Evolutionary conservation across 2,329 filamentous ascomycete genomes (phyloP), one percentile per base, ranked within the genome.

Genomic region (Corinectria fuckeliana): DNA sequence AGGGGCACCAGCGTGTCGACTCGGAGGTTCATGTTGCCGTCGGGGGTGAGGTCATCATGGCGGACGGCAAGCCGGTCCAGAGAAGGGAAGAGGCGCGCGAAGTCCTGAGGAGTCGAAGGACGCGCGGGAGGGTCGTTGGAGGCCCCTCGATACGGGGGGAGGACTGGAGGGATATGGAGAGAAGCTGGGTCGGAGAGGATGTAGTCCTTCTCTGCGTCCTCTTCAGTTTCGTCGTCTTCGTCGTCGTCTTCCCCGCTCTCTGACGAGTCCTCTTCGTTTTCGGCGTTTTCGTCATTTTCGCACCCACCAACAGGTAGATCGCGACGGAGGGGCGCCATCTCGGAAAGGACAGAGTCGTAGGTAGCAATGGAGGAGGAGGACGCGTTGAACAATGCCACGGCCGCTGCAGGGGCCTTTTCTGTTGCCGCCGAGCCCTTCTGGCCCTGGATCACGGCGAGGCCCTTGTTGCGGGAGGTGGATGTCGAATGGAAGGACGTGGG

Each of bases 1-100:
- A 68, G 56, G 23, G 84, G 82, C 44, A 91, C 85, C 63, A 91
- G 81, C 5, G 92, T 94, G 73, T 97, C 93, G 58, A 98, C 84
- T 28, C 93, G 89, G 57, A 99, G 83, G 74, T 98, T 98, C 92
- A 97, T 96, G 81, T 97, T 97, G 32, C 94, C 94, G 74, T 99
- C 94, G 4, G 89, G 78, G 0, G 93, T 95, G 48, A 91, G 87
- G 76, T 97, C 92, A 73, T 98, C 95, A 73, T 98, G 94, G 25
- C 91, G 88, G 71, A 99, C 92, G 32, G 87, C 86, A 51, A 98
- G 80, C 56, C 91, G 86, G 73, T 92, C 88, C 66, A 89, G 85
- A 8, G 93, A 96, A 10, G 95, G 94, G 75, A 97, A 99, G 52
- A 96, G 85, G 53, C 88, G 84, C 23, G 88, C 89, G 74, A 98